These are phyloP conservation scores for Acanthamoeba triangularis DNA, from an alignment of 208 protist genomes.

Conservation along the genomic window DNA sequence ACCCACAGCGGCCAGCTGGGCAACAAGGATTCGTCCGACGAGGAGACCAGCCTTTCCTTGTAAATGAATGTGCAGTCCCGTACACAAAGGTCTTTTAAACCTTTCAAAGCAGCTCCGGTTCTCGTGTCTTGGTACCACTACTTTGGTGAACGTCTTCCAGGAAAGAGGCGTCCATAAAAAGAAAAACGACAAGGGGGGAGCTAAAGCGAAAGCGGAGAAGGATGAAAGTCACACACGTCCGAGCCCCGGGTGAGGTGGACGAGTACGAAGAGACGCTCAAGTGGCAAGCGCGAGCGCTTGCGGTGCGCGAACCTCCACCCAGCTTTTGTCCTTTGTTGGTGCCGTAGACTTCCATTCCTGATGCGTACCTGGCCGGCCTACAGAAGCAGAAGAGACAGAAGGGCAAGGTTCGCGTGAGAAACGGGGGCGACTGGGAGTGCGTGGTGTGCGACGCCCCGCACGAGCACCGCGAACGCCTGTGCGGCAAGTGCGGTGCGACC, in stretches of 20 bases:
- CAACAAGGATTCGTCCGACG: conserved; percentile 23
- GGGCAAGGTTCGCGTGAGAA: not conserved
- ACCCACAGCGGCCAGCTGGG: not conserved
- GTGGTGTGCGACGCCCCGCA: not conserved
- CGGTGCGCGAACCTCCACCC: not conserved
- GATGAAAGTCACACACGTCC: not conserved
- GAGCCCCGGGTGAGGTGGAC: not conserved
- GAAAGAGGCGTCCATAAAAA: too few species aligned
- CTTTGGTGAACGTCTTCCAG: too few species aligned
- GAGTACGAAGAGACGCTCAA: not conserved
- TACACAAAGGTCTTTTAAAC: too few species aligned
- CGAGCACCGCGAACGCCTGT: not conserved
- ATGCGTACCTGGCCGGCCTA: not conserved
- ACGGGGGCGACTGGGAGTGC: not conserved
- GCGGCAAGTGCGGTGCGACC: not conserved
- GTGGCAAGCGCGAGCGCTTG: not conserved
- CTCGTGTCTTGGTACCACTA: too few species aligned
- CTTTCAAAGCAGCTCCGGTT: too few species aligned
- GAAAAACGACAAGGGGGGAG: too few species aligned
- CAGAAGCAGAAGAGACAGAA: not conserved
- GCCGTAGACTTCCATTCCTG: not conserved
- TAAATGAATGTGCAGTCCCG: not conserved
- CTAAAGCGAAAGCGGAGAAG: not conserved
- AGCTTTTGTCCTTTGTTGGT: not conserved
- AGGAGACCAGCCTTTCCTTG: not conserved